phyloP scores from a whole-genome alignment of 495 filamentous ascomycete genomes.

The Aspergillus coremiiformis region DNA sequence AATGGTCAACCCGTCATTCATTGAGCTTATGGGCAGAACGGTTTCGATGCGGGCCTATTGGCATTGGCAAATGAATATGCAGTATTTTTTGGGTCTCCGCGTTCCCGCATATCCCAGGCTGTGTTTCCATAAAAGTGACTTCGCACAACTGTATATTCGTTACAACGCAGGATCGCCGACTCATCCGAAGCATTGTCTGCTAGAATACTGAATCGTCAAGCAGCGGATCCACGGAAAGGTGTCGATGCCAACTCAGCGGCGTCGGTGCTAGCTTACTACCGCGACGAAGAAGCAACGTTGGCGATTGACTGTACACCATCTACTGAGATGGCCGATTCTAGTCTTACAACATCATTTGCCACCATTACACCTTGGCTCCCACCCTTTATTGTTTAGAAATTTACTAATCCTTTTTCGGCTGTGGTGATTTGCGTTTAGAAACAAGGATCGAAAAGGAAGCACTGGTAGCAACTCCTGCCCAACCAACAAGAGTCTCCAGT shows the following conservation, averaged over 20 bases:
- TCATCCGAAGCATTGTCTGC: constrained; percentile 17
- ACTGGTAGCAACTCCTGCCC: constrained; percentile 21
- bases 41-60: constrained; percentile 3
- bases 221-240: constrained; percentile 26
- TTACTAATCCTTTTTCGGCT: constrained; percentile 16
- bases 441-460: constrained; percentile 28
- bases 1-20: constrained; percentile 14
- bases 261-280: constrained; percentile 20
- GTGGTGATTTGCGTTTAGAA: constrained; percentile 22
- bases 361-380: constrained; percentile 25
- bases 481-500: constrained; percentile 17
- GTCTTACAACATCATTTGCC: constrained; percentile 25
- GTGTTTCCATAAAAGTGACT: constrained; percentile 6
- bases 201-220: constrained; percentile 12
- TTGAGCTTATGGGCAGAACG: constrained; percentile 5
- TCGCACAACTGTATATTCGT: constrained; percentile 3
- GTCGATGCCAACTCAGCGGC: constrained; percentile 34
- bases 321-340: constrained; percentile 20
- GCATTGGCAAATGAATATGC: constrained; percentile 14
- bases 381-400: constrained; percentile 25
- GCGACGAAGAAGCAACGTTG: constrained; percentile 18
- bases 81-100: constrained; percentile 11
- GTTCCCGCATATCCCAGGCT: constrained; percentile 14
- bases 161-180: constrained; percentile 24
- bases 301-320: constrained; percentile 9